Conservation (phyloP, 2,329 filamentous ascomycete species). For the Fusarium acutatum region DNA sequence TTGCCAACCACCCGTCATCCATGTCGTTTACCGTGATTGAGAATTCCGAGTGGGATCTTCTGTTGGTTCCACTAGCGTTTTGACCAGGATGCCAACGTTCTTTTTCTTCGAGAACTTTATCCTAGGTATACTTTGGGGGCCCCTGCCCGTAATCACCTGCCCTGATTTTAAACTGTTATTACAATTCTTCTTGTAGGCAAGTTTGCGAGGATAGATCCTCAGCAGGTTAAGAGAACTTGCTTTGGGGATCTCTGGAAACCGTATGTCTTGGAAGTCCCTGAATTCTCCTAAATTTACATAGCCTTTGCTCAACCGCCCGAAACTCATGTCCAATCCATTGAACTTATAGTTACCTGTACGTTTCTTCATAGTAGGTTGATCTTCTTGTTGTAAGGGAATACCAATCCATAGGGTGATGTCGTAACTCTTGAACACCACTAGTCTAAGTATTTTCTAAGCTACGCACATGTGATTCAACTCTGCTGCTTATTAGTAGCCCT, state of each 20-base stretch:
- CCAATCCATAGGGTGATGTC: not conserved
- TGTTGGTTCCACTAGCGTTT: slow-evolving; percentile 8
- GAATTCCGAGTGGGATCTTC: not conserved
- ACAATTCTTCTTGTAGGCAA: not conserved
- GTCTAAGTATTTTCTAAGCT: not conserved
- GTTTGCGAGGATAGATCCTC: not conserved
- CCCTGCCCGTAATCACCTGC: slow-evolving; percentile 9
- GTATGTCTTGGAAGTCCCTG: not conserved
- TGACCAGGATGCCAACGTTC: slow-evolving; percentile 14
- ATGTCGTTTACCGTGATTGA: not conserved
- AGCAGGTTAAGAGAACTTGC: not conserved
- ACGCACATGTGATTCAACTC: not conserved
- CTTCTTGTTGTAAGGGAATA: not conserved
- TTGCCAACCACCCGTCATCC: not conserved
- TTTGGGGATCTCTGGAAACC: not conserved
- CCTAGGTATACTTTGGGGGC: not conserved
- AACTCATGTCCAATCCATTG: not conserved
- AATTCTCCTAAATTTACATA: not conserved
- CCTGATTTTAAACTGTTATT: not conserved
- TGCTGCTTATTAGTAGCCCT: not conserved
- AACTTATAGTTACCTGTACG: not conserved
- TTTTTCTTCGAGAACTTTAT: slow-evolving; percentile 34
- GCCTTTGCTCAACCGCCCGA: not conserved
- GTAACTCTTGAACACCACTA: not conserved
- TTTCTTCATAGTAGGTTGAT: too few species aligned